Evolutionary conservation across 257 asterid genomes (phyloP), one percentile per base, ranked within the genome.

Genomic region (Echium plantagineum): DNA sequence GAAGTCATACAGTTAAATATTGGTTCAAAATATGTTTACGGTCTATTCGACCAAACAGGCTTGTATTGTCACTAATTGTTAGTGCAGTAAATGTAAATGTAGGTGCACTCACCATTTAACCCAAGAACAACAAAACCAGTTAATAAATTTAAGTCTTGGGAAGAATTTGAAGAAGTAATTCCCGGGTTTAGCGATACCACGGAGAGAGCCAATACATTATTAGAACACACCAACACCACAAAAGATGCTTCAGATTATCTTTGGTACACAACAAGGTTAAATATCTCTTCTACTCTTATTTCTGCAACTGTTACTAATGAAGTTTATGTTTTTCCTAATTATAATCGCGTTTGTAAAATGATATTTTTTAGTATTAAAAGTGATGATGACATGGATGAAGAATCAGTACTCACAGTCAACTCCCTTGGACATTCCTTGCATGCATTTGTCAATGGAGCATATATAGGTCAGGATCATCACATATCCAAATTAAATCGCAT

Each of bases 221-320:
- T 90, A 46, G 98, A 87, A 71, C 98, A 90, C 63, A 81, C 79
- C 79, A 77, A 59, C 71, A 84, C 89, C 16, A 85, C 98, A 20
- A 82, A 80, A 76, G 98, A 90, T 77, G 60, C 32, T 38, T 83
- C 96, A 3, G 98, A 87, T 66, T 87, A 90, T 68, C 73, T 90
- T 38, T 90, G 98, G 98, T 90, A 87, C 83, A 87, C 82, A 55
- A 15, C 65, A 56, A 82, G 86, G 98, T 90, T 74, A 55, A 16
- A 3, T 18, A 5, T 32, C 13, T 42, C 49, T 42, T 42, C 49
- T 10, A 42, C 5, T 42, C 12, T 35, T 35, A 7, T 7, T 35
- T 7, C 1, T 35, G 2, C 26, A 24, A 31, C 6, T 31, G 6
- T 31, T n/a, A n/a, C n/a, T n/a, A n/a, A 1, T 28, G 32, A 28